Conservation (phyloP, 192 early-diverging fungal species). For the Rhizoclosmatium globosum region DNA sequence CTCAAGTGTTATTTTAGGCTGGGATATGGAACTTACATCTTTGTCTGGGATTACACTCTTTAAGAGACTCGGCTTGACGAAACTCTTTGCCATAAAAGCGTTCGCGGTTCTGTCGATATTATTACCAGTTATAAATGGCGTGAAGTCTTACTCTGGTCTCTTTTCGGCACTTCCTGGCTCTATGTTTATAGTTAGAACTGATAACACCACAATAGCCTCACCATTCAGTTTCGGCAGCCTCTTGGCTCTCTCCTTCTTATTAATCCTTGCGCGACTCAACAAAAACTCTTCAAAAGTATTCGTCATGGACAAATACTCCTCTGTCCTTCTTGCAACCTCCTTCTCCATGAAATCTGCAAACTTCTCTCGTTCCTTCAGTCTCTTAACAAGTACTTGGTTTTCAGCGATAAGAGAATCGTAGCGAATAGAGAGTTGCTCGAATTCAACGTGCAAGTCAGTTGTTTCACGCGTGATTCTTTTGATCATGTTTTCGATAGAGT, state of each 20-base stretch:
- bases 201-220: background rate
- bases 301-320: slow-evolving; percentile 63
- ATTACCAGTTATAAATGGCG: background rate
- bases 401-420: slow-evolving; percentile 54
- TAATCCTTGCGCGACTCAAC: slow-evolving; percentile 50
- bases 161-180: slow-evolving; percentile 11
- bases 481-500: slow-evolving; percentile 69
- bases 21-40: slow-evolving; percentile 1
- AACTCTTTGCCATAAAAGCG: slow-evolving; percentile 24
- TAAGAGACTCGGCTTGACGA: slow-evolving; percentile 24
- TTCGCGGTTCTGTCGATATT: slow-evolving; percentile 23
- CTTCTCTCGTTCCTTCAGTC: slow-evolving; percentile 61
- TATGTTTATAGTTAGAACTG: background rate
- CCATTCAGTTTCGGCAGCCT: slow-evolving; percentile 48
- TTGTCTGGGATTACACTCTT: slow-evolving; percentile 32
- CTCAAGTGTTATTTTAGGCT: background rate
- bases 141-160: slow-evolving; percentile 1
- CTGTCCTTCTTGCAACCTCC: slow-evolving; percentile 57
- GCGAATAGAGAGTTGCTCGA: slow-evolving; percentile 56
- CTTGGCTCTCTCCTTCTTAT: slow-evolving; percentile 53
- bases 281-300: slow-evolving; percentile 70
- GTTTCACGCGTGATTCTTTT: slow-evolving; percentile 67
- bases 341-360: slow-evolving; percentile 63
- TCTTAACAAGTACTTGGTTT: slow-evolving; percentile 50
- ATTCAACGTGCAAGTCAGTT: slow-evolving; percentile 54